Base-by-base conservation (phyloP, 164 flowering plant genomes). In the Magnolia sinica region DNA sequence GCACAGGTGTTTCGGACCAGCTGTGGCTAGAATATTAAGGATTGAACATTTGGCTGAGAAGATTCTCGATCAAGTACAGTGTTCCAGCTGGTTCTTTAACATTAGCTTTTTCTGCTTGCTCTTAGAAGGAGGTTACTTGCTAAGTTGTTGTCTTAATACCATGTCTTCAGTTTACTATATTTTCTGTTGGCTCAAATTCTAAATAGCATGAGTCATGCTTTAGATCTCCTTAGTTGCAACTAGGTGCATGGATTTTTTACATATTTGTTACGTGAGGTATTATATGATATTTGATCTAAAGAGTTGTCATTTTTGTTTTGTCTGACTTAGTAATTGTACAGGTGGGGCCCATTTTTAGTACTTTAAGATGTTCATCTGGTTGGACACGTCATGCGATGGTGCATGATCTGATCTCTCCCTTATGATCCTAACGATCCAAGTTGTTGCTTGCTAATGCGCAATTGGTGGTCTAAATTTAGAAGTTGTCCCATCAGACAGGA, bases 41-140 rank as follows among this genome's bases (percentile, higher is more conserved):
- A 92, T 96, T 76, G 98, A 96, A 83, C 81, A 69, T 6, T 75
- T 93, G 45, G 98, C 99, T 52, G 96, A 92, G 87, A 74, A 83
- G 79, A 89, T 95, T 83, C 92, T 95, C 67, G 82, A 93, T 78
- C 80, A 87, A 73, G 98, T 95, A 73, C 85, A 89, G 80, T 58
- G 23, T 31, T 22, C 37, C 71, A 72, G 0, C 13, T 68, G 29
- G 58, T 71, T 63, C 69, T 67, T 8, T 23, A 10, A 14, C n/a
- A 8, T 45, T 7, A 45, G 18, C 51, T 50, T 18, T 20, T 24
- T 23, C 24, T 74, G 16, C 70, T 49, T 58, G 22, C 79, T 70
- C 27, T 27, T 27, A 27, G 14, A 4, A 68, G 31, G 23, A 68
- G 16, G 71, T 55, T 55, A 55, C 1, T 16, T 55, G 16, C 18